Evolutionary conservation across 495 filamentous ascomycete genomes (phyloP).

Genomic region (Aspergillus cristatus): DNA sequence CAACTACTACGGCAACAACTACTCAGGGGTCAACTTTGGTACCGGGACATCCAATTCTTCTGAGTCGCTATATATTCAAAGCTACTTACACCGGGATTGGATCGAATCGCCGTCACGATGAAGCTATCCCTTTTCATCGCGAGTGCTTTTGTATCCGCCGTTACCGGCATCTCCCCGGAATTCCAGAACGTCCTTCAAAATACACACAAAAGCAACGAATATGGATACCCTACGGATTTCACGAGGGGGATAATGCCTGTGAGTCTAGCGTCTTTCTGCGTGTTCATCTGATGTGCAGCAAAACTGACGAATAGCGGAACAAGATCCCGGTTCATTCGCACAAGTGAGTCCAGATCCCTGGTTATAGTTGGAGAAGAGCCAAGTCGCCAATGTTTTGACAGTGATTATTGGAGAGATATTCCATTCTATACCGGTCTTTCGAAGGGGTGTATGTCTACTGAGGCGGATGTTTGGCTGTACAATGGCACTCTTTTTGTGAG

Average conservation of each 20-base stretch:
- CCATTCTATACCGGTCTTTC: slow-evolving; percentile 42
- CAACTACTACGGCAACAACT: too few relatives aligned
- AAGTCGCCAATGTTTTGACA: slow-evolving; percentile 13
- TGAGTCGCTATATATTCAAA: too few relatives aligned
- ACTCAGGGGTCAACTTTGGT: too few relatives aligned
- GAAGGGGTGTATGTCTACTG: slow-evolving; percentile 60
- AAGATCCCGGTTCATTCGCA: too few relatives aligned
- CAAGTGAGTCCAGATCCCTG: slow-evolving; percentile 33
- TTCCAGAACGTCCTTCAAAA: slow-evolving; percentile 36
- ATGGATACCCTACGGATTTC: slow-evolving; percentile 38
- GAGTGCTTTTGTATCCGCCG: slow-evolving; percentile 1
- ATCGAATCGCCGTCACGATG: too few relatives aligned
- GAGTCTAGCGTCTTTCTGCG: slow-evolving; percentile 12
- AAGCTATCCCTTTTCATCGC: background rate
- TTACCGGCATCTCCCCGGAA: slow-evolving; percentile 18
- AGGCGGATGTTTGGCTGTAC: slow-evolving; percentile 85
- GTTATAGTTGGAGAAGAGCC: too few relatives aligned
- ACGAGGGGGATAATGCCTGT: slow-evolving; percentile 37
- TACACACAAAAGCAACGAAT: slow-evolving; percentile 31
- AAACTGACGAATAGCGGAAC: too few relatives aligned
- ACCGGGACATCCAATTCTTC: too few relatives aligned
- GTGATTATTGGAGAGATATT: slow-evolving; percentile 39
- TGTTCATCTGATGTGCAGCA: too few relatives aligned
- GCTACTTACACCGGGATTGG: too few relatives aligned
- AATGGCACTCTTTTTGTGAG: slow-evolving; percentile 51